Evolutionary conservation across 331 rosid genomes (phyloP), one percentile per base, ranked within the genome.

Genomic region (Telfairia occidentalis): DNA sequence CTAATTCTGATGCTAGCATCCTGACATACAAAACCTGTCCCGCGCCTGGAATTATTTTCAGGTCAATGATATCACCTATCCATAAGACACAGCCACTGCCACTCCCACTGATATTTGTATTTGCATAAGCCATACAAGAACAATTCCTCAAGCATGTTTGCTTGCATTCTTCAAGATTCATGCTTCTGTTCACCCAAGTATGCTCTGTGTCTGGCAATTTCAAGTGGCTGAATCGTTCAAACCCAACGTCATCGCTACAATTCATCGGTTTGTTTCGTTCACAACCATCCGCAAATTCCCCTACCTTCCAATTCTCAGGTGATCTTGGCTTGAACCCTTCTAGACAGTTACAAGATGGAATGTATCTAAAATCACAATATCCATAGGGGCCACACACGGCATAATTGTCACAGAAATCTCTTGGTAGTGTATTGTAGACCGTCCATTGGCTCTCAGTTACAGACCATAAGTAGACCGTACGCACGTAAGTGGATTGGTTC

Each of bases 311-410:
- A 28, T 2, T 70, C 19, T 45, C 40, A 45, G 75, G 40, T 16
- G 75, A 70, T 45, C 19, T 45, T 45, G 75, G 75, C 75, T 70
- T 43, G 26, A 70, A 70, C 26, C 75, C 75, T 26, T 70, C 26
- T 12, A 70, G 34, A 70, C 75, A 70, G 12, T 7, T 15, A 45
- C 75, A 70, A 1, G 40, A 70, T 26, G 75, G 75, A 45, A 30
- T 8, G 0, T 45, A 57, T 15, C 88, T 32, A 26, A 82, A 82
- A 5, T 77, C 75, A 54, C 90, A 88, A 77, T 60, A 79, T 60
- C 88, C 88, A 79, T 78, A 81, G 7, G 84, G 81, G 4, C 88
- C 92, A 81, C 88, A 88, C 7, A 84, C 81, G 15, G 78, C 81
- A 70, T 82, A 88, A 23, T 2, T 54, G 23, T 88, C 92, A 70